These are phyloP conservation scores for Helotiales sp. DNA, from an alignment of 2,329 filamentous ascomycete species.

Conservation along the genomic window DNA sequence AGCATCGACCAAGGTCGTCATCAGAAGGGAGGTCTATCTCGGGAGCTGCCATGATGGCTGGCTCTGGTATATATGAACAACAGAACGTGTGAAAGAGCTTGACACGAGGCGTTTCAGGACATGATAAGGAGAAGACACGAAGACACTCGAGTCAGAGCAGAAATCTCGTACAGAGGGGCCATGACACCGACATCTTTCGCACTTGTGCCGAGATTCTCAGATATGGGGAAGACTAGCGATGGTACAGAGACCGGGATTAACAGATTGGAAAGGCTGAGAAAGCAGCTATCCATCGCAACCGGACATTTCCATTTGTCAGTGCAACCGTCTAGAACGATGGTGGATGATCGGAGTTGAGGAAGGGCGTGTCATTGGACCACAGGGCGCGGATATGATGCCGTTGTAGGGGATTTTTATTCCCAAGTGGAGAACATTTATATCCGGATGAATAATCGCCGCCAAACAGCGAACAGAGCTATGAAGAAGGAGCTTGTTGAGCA, in stretches of 20 bases:
- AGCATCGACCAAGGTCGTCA: slow-evolving; percentile 17
- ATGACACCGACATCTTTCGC: neutral
- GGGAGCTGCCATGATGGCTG: slow-evolving; percentile 17
- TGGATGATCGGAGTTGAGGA: neutral
- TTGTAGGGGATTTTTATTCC: neutral
- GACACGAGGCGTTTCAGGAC: neutral
- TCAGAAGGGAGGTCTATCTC: slow-evolving; percentile 18
- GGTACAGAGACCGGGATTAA: neutral
- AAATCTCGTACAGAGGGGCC: too few species aligned
- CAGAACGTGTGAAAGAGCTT: neutral
- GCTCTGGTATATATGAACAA: neutral
- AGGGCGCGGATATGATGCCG: neutral
- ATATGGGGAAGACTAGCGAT: neutral
- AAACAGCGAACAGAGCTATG: too few species aligned
- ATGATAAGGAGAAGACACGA: neutral
- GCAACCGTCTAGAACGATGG: neutral
- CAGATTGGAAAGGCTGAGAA: neutral
- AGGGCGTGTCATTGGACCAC: neutral
- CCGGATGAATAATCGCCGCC: neutral
- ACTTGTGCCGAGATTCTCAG: neutral
- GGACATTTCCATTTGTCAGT: neutral
- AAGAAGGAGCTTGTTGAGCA: neutral
- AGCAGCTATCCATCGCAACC: neutral
- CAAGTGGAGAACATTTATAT: neutral
- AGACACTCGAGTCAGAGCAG: neutral